phyloP scores from a whole-genome alignment of 352 stramenopile species.

The Paralagenidium karlingii region DNA sequence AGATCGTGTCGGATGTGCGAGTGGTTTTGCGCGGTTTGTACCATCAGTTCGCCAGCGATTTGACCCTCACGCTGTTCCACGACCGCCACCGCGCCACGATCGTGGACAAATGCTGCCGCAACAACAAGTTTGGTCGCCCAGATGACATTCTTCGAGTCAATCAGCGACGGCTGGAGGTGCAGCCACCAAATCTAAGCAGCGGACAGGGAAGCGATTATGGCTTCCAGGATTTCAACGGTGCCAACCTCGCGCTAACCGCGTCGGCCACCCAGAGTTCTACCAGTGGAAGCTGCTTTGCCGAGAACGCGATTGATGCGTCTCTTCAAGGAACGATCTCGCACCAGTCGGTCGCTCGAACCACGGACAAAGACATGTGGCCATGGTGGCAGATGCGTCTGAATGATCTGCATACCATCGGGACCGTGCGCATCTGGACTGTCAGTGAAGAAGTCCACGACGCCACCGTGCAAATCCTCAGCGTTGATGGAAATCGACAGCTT shows the following conservation, averaged over 20 bases:
- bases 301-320: conserved; percentile 54
- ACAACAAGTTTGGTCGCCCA: conserved; percentile 27
- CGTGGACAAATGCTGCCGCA: conserved; percentile 29
- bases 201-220: conserved; percentile 59
- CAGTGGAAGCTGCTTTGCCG: conserved; percentile 26
- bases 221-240: conserved; percentile 31
- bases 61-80: conserved; percentile 39
- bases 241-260: conserved; percentile 41
- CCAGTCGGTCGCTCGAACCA: conserved; percentile 35
- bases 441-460: conserved; percentile 9
- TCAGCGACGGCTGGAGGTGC: conserved; percentile 19
- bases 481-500: conserved; percentile 22
- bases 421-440: conserved; percentile 41
- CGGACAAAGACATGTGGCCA: conserved; percentile 7
- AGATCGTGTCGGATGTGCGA: conserved; percentile 31
- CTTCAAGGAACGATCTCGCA: conserved; percentile 24
- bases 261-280: conserved; percentile 60
- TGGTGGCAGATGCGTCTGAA: conserved; percentile 68
- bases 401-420: conserved; percentile 25
- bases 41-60: conserved; percentile 40
- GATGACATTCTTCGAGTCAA: conserved; percentile 28
- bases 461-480: conserved; percentile 13
- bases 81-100: conserved; percentile 17
- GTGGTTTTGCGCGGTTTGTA: conserved; percentile 49
- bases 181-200: conserved; percentile 31